Percentiles rank a stretch among this genome's conserved stretches.
phyloP scores from a whole-genome alignment of 1,284 basidiomycete species.

The Boletus sp. region DNA sequence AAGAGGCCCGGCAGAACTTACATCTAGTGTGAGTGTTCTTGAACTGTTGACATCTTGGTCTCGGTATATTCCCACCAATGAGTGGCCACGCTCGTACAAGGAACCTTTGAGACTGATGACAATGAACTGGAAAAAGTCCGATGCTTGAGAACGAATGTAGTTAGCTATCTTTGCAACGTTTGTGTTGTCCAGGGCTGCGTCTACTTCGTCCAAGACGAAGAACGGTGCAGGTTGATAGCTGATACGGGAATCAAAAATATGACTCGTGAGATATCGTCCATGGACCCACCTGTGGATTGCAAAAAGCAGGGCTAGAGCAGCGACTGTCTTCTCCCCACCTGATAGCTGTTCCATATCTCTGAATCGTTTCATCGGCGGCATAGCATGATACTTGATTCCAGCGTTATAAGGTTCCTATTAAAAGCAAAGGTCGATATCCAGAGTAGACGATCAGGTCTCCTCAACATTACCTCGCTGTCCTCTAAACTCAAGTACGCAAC shows the following conservation, averaged over 20 bases:
- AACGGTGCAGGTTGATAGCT: slow-evolving; percentile 98
- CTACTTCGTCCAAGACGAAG: slow-evolving; percentile 98
- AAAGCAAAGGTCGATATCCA: slow-evolving; percentile 4
- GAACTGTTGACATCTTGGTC: slow-evolving; percentile 94
- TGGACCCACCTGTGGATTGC: slow-evolving; percentile 81
- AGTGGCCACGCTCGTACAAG: slow-evolving; percentile 87
- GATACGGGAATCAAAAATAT: slow-evolving; percentile 4
- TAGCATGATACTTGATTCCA: slow-evolving; percentile 97
- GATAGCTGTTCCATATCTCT: slow-evolving; percentile 98
- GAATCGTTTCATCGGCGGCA: slow-evolving; percentile 99
- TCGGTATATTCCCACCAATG: slow-evolving; percentile 90
- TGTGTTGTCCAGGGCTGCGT: slow-evolving; percentile 94
- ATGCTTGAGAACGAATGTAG: slow-evolving; percentile 81
- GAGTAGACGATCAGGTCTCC: neutral
- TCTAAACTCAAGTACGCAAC: slow-evolving; percentile 95
- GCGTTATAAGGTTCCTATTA: slow-evolving; percentile 88
- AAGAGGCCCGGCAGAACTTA: slow-evolving; percentile 41
- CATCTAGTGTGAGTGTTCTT: slow-evolving; percentile 83
- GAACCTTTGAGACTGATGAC: slow-evolving; percentile 95
- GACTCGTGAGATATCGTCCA: neutral
- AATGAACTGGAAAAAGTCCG: slow-evolving; percentile 86
- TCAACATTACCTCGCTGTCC: slow-evolving; percentile 75
- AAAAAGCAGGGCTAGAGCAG: slow-evolving; percentile 91
- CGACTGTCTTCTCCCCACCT: slow-evolving; percentile 98
- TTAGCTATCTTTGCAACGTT: slow-evolving; percentile 92